phyloP scores from a whole-genome alignment of 352 stramenopile species.

The Pythium volutum region DNA sequence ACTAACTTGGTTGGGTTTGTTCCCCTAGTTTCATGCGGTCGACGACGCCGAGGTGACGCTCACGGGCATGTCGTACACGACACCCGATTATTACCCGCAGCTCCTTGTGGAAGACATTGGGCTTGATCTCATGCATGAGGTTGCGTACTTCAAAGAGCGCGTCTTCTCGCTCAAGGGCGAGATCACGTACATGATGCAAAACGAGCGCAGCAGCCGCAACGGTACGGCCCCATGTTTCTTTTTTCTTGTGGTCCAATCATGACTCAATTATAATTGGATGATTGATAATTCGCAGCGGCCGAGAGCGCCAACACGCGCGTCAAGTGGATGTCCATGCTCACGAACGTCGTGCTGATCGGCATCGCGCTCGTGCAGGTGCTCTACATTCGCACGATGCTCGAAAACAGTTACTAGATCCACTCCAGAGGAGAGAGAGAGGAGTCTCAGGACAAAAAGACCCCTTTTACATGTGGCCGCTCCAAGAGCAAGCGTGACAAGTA shows the following conservation, averaged over 20 bases:
- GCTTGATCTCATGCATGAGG: slow-evolving; percentile 78
- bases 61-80: slow-evolving; percentile 56
- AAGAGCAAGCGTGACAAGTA: too few species aligned
- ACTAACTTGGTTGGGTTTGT: background rate
- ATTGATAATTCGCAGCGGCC: slow-evolving; percentile 36
- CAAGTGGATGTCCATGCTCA: slow-evolving; percentile 81
- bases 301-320: slow-evolving; percentile 78
- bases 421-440: background rate
- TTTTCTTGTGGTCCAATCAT: background rate
- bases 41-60: slow-evolving; percentile 51
- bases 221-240: slow-evolving; percentile 27
- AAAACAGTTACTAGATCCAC: slow-evolving; percentile 57
- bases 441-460: too few species aligned
- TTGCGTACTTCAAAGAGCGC: slow-evolving; percentile 73
- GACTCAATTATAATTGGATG: background rate
- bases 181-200: slow-evolving; percentile 79
- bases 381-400: slow-evolving; percentile 82
- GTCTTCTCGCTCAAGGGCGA: slow-evolving; percentile 77
- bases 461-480: background rate
- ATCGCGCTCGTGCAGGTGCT: slow-evolving; percentile 80
- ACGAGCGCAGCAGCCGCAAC: slow-evolving; percentile 70
- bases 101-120: slow-evolving; percentile 80
- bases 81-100: slow-evolving; percentile 69
- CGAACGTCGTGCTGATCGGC: slow-evolving; percentile 69
- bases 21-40: slow-evolving; percentile 39